A percentile compares a stretch with the other conserved stretches of the same genome.
These are phyloP conservation scores for Rhypophila decipiens DNA, from an alignment of 495 filamentous ascomycete genomes.

Conservation along the genomic window DNA sequence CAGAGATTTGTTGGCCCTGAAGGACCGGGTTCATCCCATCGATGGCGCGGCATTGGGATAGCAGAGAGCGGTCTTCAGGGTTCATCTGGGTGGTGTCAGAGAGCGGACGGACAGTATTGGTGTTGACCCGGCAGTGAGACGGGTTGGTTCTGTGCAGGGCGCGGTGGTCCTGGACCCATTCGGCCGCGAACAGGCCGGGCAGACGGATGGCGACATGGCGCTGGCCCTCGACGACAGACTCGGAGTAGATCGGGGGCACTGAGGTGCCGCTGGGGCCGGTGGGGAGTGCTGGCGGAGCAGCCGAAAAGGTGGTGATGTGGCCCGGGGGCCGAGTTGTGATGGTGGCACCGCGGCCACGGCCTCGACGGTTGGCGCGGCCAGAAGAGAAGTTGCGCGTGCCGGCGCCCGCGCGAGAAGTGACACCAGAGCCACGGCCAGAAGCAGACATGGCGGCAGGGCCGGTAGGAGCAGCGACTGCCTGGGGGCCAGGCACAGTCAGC, in stretches of 20 bases:
- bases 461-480: not conserved
- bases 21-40: conserved; percentile 1
- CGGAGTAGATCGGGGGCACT: conserved; percentile 20
- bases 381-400: too few relatives aligned
- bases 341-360: not conserved
- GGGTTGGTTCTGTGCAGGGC: conserved; percentile 22
- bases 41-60: conserved; percentile 9
- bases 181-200: conserved; percentile 29
- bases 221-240: conserved; percentile 7
- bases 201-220: conserved; percentile 24
- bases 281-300: not conserved
- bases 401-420: too few relatives aligned
- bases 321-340: too few relatives aligned
- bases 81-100: conserved; percentile 12
- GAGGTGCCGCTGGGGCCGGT: not conserved
- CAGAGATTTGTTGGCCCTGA: conserved; percentile 1
- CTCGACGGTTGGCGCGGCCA: not conserved
- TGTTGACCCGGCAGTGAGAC: conserved; percentile 27
- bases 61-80: not conserved
- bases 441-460: too few relatives aligned
- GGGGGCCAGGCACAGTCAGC: not conserved
- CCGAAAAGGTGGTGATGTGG: too few relatives aligned
- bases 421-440: too few relatives aligned
- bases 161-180: conserved; percentile 36
- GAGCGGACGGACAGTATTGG: conserved; percentile 17